These are phyloP conservation scores for Heliocybe sulcata DNA, from an alignment of 1,284 basidiomycete genomes.

Conservation along the genomic window DNA sequence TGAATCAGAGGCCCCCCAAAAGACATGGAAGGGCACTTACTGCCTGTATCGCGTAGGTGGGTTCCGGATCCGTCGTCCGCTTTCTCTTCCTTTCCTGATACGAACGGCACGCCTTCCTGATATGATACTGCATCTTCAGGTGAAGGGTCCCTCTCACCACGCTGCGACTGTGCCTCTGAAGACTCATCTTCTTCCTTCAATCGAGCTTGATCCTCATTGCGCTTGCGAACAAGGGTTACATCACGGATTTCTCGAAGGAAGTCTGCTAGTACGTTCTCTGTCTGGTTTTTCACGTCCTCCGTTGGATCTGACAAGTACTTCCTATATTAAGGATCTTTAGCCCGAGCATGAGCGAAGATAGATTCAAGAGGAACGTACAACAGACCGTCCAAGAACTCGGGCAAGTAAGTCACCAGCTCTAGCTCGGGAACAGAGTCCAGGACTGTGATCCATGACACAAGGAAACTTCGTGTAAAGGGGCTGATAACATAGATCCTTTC, in stretches of 20 bases:
- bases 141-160: conserved; percentile 36
- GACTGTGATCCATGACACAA: conserved; percentile 95
- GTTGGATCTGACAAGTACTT: conserved; percentile 96
- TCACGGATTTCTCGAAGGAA: conserved; percentile 92
- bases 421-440: conserved; percentile 96
- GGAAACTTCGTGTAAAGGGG: conserved; percentile 93
- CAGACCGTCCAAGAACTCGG: conserved; percentile 91
- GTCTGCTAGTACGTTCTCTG: conserved; percentile 87
- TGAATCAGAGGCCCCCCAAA: conserved; percentile 3
- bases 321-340: conserved; percentile 30
- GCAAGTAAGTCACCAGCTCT: conserved; percentile 90
- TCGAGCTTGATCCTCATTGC: conserved; percentile 46
- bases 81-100: conserved; percentile 20
- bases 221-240: conserved; percentile 67
- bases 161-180: conserved; percentile 31
- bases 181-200: conserved; percentile 31
- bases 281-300: conserved; percentile 88
- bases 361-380: conserved; percentile 50
- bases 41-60: conserved; percentile 56
- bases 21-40: conserved; percentile 27
- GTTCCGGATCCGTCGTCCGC: conserved; percentile 41
- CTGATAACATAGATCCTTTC: conserved; percentile 94
- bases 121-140: conserved; percentile 42
- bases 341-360: conserved; percentile 1
- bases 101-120: conserved; percentile 17